Evolutionary conservation across 1,139 yeast genomes (phyloP).

Genomic region (Saccharomyces hybrid): DNA sequence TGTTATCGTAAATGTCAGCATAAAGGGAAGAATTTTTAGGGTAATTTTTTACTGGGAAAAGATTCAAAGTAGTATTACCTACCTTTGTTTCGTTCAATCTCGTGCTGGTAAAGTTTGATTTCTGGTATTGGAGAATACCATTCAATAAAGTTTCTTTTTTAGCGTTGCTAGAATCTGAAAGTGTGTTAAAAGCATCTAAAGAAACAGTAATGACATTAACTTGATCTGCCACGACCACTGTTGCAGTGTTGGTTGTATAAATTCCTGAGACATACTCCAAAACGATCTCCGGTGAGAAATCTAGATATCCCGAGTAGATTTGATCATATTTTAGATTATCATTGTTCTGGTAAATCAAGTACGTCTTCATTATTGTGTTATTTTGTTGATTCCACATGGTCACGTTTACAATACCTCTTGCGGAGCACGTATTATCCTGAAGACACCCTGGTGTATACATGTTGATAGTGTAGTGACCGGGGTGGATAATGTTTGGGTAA

Average conservation of each 20-base stretch:
- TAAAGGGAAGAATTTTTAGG: constrained; percentile 29
- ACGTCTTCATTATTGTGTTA: constrained; percentile 36
- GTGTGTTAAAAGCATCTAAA: constrained; percentile 40
- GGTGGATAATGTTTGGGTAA: constrained; percentile 60
- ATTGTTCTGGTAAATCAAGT: constrained; percentile 68
- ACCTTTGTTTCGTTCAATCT: constrained; percentile 34
- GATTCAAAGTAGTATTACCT: constrained; percentile 63
- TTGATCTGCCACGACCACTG: constrained; percentile 65
- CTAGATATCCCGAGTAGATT: constrained; percentile 62
- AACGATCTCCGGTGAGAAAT: constrained; percentile 49
- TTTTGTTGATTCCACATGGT: constrained; percentile 43
- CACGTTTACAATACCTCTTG: constrained; percentile 74
- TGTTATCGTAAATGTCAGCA: constrained; percentile 21
- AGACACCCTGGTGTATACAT: constrained; percentile 85
- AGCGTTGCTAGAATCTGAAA: constrained; percentile 27
- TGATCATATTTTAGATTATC: constrained; percentile 72
- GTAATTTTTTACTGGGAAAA: constrained; percentile 45
- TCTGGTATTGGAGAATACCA: constrained; percentile 77
- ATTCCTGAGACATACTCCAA: constrained; percentile 38
- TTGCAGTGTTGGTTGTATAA: constrained; percentile 22
- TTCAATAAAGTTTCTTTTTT: constrained; percentile 38
- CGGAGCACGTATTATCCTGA: constrained; percentile 56
- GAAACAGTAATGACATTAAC: constrained; percentile 49
- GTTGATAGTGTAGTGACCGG: constrained; percentile 69
- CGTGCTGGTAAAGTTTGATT: constrained; percentile 52